Base-by-base conservation (phyloP, 2,329 filamentous ascomycete genomes). In the Pseudophaeomoniella oleicola region DNA sequence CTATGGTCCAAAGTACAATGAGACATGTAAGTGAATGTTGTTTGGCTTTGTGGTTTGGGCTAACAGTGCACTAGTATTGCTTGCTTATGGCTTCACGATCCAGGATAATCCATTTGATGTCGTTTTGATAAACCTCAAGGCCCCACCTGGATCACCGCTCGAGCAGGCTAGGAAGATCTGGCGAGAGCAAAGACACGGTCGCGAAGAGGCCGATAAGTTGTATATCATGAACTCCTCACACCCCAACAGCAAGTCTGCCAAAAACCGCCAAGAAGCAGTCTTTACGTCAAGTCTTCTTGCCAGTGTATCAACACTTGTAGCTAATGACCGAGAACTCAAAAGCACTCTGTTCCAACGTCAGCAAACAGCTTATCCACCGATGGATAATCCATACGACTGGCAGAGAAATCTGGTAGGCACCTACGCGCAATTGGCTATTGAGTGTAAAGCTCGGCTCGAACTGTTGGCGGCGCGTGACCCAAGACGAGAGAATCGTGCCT, bases 1-100 rank as follows among this genome's bases (percentile, higher is more conserved):
- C 52, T 86, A 86, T 49, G 80, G 80, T 18, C 57, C 63, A n/a
- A 81, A 83, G 55, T 81, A 78, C 4, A 86, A 85, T 47, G 78
- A 77, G 40, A 78, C 83, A 57, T 59, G n/a, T n/a, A n/a, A n/a
- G n/a, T n/a, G n/a, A n/a, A n/a, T n/a, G n/a, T n/a, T n/a, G 63
- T 59, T 42, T 33, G 57, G 42, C 17, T 11, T 10, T n/a, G 30
- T 11, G 9, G n/a, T 10, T 35, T 4, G 13, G 36, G 13, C 31
- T 2, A n/a, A n/a, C n/a, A 32, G 19, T 44, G 31, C 31, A 62
- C 58, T n/a, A n/a, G n/a, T 62, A 38, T 55, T 65, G 49, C 54
- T 63, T 45, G 62, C 60, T 37, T 65, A 65, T 39, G 60, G 61
- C 9, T 65, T 65, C 46, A 61, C 59, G 29, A 50, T 62, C n/a